Evolutionary conservation across 345 rosid genomes (phyloP), one percentile per base, ranked within the genome.

Genomic region (Eucalyptus marginata): DNA sequence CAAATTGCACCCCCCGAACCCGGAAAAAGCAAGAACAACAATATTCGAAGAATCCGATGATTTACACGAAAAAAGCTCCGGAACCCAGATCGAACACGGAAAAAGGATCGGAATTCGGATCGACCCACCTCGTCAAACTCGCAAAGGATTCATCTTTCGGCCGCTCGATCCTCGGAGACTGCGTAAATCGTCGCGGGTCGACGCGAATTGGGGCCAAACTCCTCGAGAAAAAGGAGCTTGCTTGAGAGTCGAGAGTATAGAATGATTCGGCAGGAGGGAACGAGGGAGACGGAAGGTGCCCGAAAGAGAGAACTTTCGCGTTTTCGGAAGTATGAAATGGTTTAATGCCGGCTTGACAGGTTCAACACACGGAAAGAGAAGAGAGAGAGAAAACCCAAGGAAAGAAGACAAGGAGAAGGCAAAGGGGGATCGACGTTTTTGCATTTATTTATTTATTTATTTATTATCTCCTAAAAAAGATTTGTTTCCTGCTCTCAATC

Each of bases 1-100:
- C 97, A 95, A 92, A 90, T 88, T 90, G 68, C 90, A 88, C 91
- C 91, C 91, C 90, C 90, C 13, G 29, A 56, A 89, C 83, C 84
- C 83, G 33, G 54, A 20, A 20, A 76, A 17, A 13, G 18, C 15
- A 64, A 76, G 43, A 76, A 76, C 76, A 40, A 76, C 12, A 20
- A 76, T 40, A 40, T 40, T 12, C 81, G 25, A 89, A 40, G 62
- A 85, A 66, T 91, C 66, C 81, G 31, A 56, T 27, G 43, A 47
- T 46, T 22, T 33, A 83, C 33, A 47, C 8, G 18, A 89, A 88
- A 43, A 10, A 50, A 87, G 43, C 86, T 87, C 68, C 87, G 86
- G 91, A 85, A 76, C 43, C 88, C 91, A 87, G 90, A 91, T 91
- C 86, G 89, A 71, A 90, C 90, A 90, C 91, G 87, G 88, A 87